phyloP scores from a whole-genome alignment of 805 yeast genomes.

The Metschnikowia henanensis region DNA sequence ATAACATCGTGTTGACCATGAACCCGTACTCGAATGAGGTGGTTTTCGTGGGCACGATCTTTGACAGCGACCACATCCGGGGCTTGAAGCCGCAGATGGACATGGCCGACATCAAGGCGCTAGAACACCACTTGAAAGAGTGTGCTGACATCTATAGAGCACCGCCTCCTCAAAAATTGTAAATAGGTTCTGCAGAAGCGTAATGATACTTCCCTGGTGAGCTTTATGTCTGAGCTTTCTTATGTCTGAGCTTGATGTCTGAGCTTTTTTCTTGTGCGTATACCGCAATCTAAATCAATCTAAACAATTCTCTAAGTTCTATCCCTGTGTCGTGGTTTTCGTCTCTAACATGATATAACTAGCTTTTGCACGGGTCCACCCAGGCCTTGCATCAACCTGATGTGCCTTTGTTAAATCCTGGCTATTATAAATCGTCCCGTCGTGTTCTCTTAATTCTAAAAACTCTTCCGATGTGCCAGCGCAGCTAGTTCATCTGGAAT shows the following conservation, averaged over 20 bases:
- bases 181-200: conserved; percentile 7
- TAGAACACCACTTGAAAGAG: conserved; percentile 26
- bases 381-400: neutral
- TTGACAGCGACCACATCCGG: conserved; percentile 36
- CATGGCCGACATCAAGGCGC: conserved; percentile 16
- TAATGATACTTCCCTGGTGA: neutral
- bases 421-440: too few relatives aligned
- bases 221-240: too few relatives aligned
- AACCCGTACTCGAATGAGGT: conserved; percentile 40
- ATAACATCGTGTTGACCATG: conserved; percentile 39
- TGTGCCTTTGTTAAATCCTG: neutral
- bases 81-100: conserved; percentile 39
- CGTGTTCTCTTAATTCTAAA: too few relatives aligned
- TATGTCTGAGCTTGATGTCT: too few relatives aligned
- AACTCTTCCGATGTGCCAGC: neutral
- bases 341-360: too few relatives aligned
- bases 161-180: conserved; percentile 25
- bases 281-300: neutral
- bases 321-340: too few relatives aligned
- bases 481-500: conserved; percentile 9
- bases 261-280: too few relatives aligned
- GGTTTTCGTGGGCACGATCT: conserved; percentile 41
- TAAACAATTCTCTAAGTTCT: too few relatives aligned
- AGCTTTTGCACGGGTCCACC: neutral
- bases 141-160: conserved; percentile 43